phyloP scores from a whole-genome alignment of 108 stramenopile genomes.

The Fragilaria radians region DNA sequence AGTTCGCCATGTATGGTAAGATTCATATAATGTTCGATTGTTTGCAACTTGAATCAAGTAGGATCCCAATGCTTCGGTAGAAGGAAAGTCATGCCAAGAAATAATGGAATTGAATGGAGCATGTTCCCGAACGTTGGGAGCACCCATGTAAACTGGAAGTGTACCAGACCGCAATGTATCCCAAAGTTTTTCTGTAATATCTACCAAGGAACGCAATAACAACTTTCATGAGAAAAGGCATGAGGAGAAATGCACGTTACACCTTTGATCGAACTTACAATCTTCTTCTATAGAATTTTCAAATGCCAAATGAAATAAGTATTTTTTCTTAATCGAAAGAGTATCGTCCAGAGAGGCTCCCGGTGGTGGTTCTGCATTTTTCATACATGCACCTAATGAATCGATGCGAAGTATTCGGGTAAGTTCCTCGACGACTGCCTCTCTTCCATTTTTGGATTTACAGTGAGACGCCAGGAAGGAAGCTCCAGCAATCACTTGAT shows the following conservation, averaged over 20 bases:
- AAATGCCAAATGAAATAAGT: conserved; percentile 58
- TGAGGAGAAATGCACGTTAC: neutral
- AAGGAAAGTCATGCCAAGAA: conserved; percentile 42
- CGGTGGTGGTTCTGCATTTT: conserved; percentile 50
- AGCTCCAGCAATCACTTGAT: conserved; percentile 49
- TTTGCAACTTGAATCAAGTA: conserved; percentile 44
- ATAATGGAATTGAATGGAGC: conserved; percentile 47
- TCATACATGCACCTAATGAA: conserved; percentile 44
- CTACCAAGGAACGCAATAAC: neutral
- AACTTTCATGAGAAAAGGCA: neutral
- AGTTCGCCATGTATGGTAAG: conserved; percentile 60
- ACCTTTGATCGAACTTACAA: neutral
- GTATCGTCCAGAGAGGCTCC: conserved; percentile 39
- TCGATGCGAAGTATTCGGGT: conserved; percentile 43
- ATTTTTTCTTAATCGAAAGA: conserved; percentile 23
- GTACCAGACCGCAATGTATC: conserved; percentile 45
- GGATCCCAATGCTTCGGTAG: conserved; percentile 23
- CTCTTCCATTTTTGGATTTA: conserved; percentile 38
- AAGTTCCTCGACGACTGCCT: conserved; percentile 37
- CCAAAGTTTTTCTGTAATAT: conserved; percentile 79
- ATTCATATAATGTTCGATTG: conserved; percentile 46
- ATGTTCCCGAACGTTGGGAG: conserved; percentile 56
- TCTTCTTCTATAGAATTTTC: conserved; percentile 43
- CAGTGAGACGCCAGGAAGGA: conserved; percentile 67
- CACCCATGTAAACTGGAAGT: conserved; percentile 64